A percentile compares a stretch with the other conserved stretches of the same genome.
Conservation (phyloP, 768 basidiomycete genomes). For the Psilocybe cyanescens region DNA sequence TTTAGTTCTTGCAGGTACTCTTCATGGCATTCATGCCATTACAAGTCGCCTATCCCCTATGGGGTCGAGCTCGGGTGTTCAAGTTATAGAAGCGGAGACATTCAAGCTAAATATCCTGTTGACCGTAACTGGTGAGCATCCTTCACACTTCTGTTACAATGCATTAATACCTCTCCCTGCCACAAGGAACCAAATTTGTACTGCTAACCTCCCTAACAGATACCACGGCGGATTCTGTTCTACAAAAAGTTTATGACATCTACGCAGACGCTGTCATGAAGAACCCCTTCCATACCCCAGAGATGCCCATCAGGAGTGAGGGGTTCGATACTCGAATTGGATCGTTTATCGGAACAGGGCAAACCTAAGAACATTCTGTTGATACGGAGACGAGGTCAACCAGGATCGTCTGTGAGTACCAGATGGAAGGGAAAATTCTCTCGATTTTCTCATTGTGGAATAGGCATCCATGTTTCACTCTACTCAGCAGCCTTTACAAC, state of each 20-base stretch:
- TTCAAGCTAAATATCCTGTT: slow-evolving; percentile 94
- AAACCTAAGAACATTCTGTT: slow-evolving; percentile 21
- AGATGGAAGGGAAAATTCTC: no score
- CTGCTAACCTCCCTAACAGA: slow-evolving; percentile 84
- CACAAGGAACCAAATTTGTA: slow-evolving; percentile 92
- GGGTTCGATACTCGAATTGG: slow-evolving; percentile 80
- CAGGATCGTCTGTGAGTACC: no score
- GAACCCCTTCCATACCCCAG: slow-evolving; percentile 98
- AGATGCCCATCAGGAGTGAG: slow-evolving; percentile 96
- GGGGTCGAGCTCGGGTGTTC: slow-evolving; percentile 82
- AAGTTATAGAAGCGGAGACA: slow-evolving; percentile 94
- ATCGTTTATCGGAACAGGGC: slow-evolving; percentile 56
- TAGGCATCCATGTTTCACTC: no score
- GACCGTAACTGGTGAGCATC: slow-evolving; percentile 78
- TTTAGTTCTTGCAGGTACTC: slow-evolving; percentile 92
- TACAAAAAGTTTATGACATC: slow-evolving; percentile 89
- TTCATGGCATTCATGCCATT: slow-evolving; percentile 99
- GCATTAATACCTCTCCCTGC: neutral
- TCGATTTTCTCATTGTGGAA: no score
- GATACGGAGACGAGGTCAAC: no score
- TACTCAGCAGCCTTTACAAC: no score
- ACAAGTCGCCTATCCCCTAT: slow-evolving; percentile 88
- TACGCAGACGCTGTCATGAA: slow-evolving; percentile 98
- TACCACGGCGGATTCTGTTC: slow-evolving; percentile 63
- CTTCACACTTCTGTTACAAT: neutral